Base-by-base conservation (phyloP, 192 early-diverging fungal species). In the Gonapodya prolifera region DNA sequence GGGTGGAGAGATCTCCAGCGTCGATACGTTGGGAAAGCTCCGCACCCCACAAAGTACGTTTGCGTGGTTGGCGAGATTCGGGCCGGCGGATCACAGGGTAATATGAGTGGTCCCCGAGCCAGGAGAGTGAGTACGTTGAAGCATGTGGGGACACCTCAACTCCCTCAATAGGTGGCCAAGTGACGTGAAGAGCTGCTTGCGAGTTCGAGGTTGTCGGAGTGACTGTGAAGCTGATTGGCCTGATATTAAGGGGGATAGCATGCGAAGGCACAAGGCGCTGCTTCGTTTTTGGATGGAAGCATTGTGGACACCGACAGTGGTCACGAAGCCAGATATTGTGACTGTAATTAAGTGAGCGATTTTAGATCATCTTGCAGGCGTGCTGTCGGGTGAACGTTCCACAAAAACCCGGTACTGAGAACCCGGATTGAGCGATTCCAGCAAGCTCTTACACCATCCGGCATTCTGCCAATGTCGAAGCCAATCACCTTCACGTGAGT, bases 261-360 rank as follows among this genome's bases (percentile, higher is more conserved):
- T 61, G 45, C 0, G 94, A 94, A 78, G 92, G 85, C 17, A 93
- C 77, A 17, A 94, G 84, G 13, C 94, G 82, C 80, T 95, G 94
- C 69, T 91, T 92, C 0, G 94, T 94, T 18, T 88, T 80, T 1
- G 85, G 79, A 70, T 94, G 94, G 80, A 88, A 95, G 78, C 94
- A 95, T 34, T 87, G 69, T 0, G 86, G 82, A 74, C 94, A 95
- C 31, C 85, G 86, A 80, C 94, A 95, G 81, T 95, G 94, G 78
- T 95, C 93, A 2, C 94, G 83, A 35, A 95, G 85, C 94, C 94
- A 95, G 35, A 95, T 85, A 18, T 86, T 79, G 80, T 94, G 88
- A 79, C 87, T 91, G 77, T 29, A 33, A 76, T n/a, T n/a, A n/a
- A n/a, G n/a, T n/a, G 45, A 61, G 45, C 8, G 45, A 61, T 61